Evolutionary conservation across 2,329 filamentous ascomycete species (phyloP), one percentile per base, ranked within the genome.

Genomic region (Fusarium sp.): DNA sequence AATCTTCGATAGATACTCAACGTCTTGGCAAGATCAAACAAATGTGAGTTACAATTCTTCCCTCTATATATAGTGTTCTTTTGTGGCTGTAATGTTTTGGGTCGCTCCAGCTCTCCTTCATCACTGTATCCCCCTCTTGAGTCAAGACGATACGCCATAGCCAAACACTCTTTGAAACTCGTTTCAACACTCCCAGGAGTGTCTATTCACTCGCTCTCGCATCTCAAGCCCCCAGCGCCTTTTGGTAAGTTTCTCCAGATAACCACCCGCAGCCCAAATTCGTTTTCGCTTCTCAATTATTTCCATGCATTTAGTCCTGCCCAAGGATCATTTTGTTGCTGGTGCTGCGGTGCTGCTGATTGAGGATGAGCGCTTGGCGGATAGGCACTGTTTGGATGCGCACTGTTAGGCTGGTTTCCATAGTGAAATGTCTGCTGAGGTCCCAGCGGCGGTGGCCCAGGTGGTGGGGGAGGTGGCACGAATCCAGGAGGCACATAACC

Each of bases 381-480:
- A 58, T 77, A 58, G n/a, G 61, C 66, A 70, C 72, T 62, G 64
- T 75, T 49, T 72, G 78, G 60, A 40, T 74, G 66, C 45, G 42
- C 66, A 39, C 61, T 66, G 40, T 56, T 69, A 18, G 63, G 57
- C 46, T 79, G 76, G 27, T 75, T 75, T 9, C 80, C 78, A 66
- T 88, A 86, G 66, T 88, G 85, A 27, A 87, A 84, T 11, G 86
- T 89, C 75, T 89, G 87, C 74, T 89, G 87, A 31, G 86, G 86
- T 6, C 87, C 87, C 68, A 89, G 73, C 3, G 87, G 87, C 10
- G 87, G 87, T 6, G 87, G 87, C 0, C 87, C 87, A 1, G 88
- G 88, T 3, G 88, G 87, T 3, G 88, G 88, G 9, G 88, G 87
- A 5, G 88, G 88, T 6, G 87, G 88, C 36, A 90, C 85, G 64